Evolutionary conservation across 2,329 filamentous ascomycete species (phyloP).

Genomic region (Pleoardoris graminearum): DNA sequence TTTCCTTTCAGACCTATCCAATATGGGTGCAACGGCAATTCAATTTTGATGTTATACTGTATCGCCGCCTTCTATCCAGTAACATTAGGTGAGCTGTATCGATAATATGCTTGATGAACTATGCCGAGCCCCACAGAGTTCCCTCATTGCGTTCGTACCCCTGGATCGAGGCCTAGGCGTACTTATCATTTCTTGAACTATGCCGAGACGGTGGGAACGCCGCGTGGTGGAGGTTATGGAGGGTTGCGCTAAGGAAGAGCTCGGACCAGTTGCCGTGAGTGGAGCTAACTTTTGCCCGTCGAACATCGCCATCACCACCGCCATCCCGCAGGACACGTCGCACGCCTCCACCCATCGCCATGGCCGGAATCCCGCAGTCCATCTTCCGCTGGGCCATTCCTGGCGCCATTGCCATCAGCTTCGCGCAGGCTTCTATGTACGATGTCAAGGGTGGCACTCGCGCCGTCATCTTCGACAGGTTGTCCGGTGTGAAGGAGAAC

Average conservation of each 20-base stretch:
- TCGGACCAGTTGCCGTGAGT: not conserved
- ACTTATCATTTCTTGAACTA: too few species aligned
- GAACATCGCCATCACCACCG: slow-evolving; percentile 12
- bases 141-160: too few species aligned
- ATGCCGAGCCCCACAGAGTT: too few species aligned
- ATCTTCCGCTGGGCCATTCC: slow-evolving; percentile 67
- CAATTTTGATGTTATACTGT: too few species aligned
- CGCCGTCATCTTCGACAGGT: slow-evolving; percentile 95
- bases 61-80: too few species aligned
- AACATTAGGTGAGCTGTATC: too few species aligned
- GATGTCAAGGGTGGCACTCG: slow-evolving; percentile 94
- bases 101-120: too few species aligned
- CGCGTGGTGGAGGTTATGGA: too few species aligned
- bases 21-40: too few species aligned
- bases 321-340: slow-evolving; percentile 4
- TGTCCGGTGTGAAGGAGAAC: slow-evolving; percentile 87
- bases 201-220: too few species aligned
- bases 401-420: slow-evolving; percentile 66
- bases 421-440: slow-evolving; percentile 83
- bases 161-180: too few species aligned
- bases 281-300: slow-evolving; percentile 13
- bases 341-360: slow-evolving; percentile 17
- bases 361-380: slow-evolving; percentile 39
- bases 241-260: not conserved
- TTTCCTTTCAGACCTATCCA: too few species aligned